These are phyloP conservation scores for Pisolithus thermaeus DNA, from an alignment of 1,284 basidiomycete genomes.

Conservation along the genomic window DNA sequence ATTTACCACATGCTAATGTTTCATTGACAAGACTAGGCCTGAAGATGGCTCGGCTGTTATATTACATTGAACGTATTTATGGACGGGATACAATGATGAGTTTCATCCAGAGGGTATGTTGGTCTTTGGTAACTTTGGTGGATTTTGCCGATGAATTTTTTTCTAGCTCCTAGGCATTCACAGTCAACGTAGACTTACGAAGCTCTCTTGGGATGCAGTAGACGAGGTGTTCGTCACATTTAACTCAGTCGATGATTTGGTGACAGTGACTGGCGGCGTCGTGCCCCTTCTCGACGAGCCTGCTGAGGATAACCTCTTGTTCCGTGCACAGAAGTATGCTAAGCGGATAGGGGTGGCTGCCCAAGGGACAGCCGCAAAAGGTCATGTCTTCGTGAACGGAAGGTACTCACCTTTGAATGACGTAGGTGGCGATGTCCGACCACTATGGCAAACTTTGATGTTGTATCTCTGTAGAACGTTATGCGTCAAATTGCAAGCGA, in stretches of 20 bases:
- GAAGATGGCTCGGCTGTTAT: conserved; percentile 70
- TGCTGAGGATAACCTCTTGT: conserved; percentile 28
- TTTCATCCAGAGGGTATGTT: conserved; percentile 53
- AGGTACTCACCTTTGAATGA: conserved; percentile 69
- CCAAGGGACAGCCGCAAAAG: conserved; percentile 26
- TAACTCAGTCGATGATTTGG: conserved; percentile 28
- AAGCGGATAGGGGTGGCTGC: conserved; percentile 43
- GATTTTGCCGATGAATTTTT: not conserved
- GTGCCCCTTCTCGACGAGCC: conserved; percentile 15
- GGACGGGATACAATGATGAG: conserved; percentile 58
- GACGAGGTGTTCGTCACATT: conserved; percentile 39
- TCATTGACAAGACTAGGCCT: conserved; percentile 36
- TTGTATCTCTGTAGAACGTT: conserved; percentile 47
- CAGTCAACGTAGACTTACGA: conserved; percentile 27
- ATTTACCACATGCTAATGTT: not conserved
- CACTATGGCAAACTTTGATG: not conserved
- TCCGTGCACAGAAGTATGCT: conserved; percentile 45
- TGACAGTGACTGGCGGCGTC: conserved; percentile 36
- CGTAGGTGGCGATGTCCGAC: conserved; percentile 39
- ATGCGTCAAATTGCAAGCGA: conserved; percentile 62
- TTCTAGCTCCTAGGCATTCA: conserved; percentile 34
- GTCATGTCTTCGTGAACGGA: conserved; percentile 85
- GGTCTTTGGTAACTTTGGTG: not conserved
- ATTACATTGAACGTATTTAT: conserved; percentile 58
- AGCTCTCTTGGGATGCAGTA: conserved; percentile 42